Conservation (phyloP, 331 rosid genomes). For the Rosa hybrid region DNA sequence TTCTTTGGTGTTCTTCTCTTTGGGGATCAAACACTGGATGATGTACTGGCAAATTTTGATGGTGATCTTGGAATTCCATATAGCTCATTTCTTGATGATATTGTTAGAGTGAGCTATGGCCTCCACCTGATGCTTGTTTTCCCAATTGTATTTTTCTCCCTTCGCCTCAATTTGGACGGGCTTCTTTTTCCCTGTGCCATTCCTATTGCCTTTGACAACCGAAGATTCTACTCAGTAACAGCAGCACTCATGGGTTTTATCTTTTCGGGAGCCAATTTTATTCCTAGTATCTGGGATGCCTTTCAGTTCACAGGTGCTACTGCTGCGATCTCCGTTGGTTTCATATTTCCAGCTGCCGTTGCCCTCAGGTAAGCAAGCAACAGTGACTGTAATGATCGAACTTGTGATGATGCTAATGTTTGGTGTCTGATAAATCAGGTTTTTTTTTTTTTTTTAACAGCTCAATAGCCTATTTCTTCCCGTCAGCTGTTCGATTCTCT, state of each 20-base stretch:
- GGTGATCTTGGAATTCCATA: slow-evolving; percentile 69
- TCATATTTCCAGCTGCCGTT: slow-evolving; percentile 69
- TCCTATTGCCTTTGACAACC: slow-evolving; percentile 52
- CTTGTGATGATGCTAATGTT: neutral
- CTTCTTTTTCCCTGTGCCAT: slow-evolving; percentile 64
- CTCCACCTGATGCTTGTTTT: slow-evolving; percentile 78
- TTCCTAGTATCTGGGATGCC: slow-evolving; percentile 80
- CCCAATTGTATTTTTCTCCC: slow-evolving; percentile 73
- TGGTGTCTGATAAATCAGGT: neutral
- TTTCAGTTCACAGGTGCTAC: slow-evolving; percentile 85
- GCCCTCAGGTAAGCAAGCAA: slow-evolving; percentile 48
- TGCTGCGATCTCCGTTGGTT: slow-evolving; percentile 57
- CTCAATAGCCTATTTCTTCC: too few species aligned
- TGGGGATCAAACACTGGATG: slow-evolving; percentile 69
- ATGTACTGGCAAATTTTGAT: slow-evolving; percentile 75
- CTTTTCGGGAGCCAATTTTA: slow-evolving; percentile 66
- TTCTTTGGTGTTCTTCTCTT: slow-evolving; percentile 60
- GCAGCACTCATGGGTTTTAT: slow-evolving; percentile 50
- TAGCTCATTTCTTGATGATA: slow-evolving; percentile 60
- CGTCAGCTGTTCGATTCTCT: too few species aligned
- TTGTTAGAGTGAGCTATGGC: slow-evolving; percentile 72
- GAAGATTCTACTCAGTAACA: slow-evolving; percentile 54
- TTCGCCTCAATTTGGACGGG: slow-evolving; percentile 68
- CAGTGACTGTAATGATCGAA: neutral
- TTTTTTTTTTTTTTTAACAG: too few species aligned